These are phyloP conservation scores for Rhododendron ovatum DNA, from an alignment of 148 eudicot species.

Conservation along the genomic window DNA sequence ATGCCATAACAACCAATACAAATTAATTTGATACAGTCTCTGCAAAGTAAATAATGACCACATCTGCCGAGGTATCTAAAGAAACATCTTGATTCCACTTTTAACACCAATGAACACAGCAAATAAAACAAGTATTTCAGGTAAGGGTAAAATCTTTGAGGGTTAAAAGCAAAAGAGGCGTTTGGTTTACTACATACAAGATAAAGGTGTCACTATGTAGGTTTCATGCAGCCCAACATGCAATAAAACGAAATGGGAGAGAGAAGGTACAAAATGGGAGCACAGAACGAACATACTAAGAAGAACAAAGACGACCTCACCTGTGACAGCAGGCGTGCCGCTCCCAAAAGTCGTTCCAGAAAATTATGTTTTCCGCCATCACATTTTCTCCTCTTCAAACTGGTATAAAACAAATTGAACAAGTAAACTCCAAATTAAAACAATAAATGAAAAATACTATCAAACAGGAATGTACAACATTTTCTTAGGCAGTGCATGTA, in stretches of 20 bases:
- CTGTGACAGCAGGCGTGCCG: slow-evolving; percentile 78
- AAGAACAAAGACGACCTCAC: slow-evolving; percentile 20
- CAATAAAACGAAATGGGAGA: neutral
- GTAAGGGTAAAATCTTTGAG: neutral
- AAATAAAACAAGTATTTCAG: neutral
- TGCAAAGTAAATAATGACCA: neutral
- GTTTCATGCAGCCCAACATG: neutral
- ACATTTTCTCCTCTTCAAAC: slow-evolving; percentile 70
- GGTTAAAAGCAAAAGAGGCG: neutral
- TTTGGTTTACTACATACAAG: neutral
- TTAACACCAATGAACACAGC: neutral
- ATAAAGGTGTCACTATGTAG: neutral
- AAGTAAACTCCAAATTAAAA: neutral
- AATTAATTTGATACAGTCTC: neutral
- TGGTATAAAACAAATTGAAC: slow-evolving; percentile 16
- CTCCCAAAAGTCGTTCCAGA: slow-evolving; percentile 75
- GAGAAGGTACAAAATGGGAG: neutral
- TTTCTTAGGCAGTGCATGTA: neutral
- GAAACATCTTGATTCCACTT: neutral
- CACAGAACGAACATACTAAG: neutral
- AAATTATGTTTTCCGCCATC: slow-evolving; percentile 55
- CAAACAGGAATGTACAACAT: neutral
- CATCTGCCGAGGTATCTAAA: neutral
- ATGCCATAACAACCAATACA: neutral
- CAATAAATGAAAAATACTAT: neutral